Evolutionary conservation across 139 green algal species (phyloP).

Genomic region (Pleodorina starrii): DNA sequence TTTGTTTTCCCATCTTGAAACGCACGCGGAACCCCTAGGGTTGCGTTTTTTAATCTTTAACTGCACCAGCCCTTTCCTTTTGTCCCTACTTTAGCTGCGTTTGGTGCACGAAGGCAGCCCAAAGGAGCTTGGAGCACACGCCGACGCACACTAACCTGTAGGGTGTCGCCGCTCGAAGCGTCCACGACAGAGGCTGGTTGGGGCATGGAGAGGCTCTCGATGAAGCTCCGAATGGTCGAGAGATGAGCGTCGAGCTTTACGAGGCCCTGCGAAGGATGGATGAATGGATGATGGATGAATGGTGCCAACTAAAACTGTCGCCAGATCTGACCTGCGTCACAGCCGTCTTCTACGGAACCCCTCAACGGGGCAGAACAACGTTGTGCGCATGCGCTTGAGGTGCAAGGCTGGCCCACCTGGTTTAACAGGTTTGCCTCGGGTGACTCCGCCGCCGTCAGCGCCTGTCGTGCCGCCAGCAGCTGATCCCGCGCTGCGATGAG

Average conservation of each 20-base stretch:
- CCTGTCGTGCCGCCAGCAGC: background rate
- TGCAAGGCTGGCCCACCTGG: no score
- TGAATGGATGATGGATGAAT: background rate
- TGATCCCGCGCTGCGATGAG: background rate
- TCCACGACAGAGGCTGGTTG: background rate
- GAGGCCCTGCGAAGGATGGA: background rate
- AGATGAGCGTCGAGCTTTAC: conserved; percentile 27
- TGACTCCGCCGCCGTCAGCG: background rate
- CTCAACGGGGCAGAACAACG: background rate
- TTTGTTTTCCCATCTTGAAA: no score
- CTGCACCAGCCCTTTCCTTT: no score
- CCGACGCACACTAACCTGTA: conserved; percentile 32
- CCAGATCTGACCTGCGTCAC: no score
- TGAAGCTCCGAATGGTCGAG: conserved; percentile 19
- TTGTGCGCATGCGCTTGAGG: background rate
- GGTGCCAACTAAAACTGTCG: background rate
- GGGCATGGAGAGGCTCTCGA: conserved; percentile 24
- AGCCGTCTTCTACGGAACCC: background rate
- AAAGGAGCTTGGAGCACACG: no score
- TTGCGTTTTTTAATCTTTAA: no score
- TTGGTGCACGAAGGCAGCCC: no score
- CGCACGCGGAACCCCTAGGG: no score
- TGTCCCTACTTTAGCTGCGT: no score
- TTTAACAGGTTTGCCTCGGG: background rate
- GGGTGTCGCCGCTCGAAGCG: background rate